A percentile compares a stretch with the other conserved stretches of the same genome.
Conservation (phyloP, 768 basidiomycete genomes). For the Tephrocybe sp. region DNA sequence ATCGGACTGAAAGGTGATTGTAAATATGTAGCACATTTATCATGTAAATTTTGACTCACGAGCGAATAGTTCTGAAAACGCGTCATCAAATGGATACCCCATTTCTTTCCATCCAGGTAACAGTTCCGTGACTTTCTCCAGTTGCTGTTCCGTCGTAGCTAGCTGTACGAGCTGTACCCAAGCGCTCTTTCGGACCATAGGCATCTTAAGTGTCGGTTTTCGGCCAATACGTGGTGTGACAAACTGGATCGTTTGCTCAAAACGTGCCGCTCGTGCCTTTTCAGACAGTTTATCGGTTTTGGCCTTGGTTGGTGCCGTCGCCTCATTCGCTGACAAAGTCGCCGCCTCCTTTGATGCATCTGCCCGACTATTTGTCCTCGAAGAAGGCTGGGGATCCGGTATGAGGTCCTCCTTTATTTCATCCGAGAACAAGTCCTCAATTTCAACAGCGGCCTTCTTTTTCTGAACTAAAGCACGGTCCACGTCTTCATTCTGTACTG, state of each 20-base stretch:
- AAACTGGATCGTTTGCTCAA: slow-evolving; percentile 3
- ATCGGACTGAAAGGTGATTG: slow-evolving; percentile 63
- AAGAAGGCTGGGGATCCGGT: not conserved
- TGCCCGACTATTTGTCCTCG: too few relatives aligned
- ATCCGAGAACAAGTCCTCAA: slow-evolving; percentile 16
- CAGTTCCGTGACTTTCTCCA: slow-evolving; percentile 43
- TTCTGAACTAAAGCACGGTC: slow-evolving; percentile 1
- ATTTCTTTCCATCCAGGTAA: slow-evolving; percentile 53
- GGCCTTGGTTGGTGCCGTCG: not conserved
- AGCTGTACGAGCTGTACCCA: slow-evolving; percentile 55
- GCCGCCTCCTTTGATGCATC: too few relatives aligned
- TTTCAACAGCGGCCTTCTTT: slow-evolving; percentile 12
- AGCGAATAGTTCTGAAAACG: slow-evolving; percentile 49
- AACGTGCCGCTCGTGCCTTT: slow-evolving; percentile 1
- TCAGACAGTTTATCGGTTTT: slow-evolving; percentile 4
- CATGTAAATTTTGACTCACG: too few relatives aligned
- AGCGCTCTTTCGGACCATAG: slow-evolving; percentile 41
- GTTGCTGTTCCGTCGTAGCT: slow-evolving; percentile 47
- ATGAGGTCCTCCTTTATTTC: slow-evolving; percentile 7
- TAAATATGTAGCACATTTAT: too few relatives aligned
- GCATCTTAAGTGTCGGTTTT: slow-evolving; percentile 31
- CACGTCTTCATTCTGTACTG: not conserved
- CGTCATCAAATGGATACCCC: slow-evolving; percentile 35
- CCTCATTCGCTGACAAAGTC: not conserved
- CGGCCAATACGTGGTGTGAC: slow-evolving; percentile 32